Evolutionary conservation across 2,329 filamentous ascomycete species (phyloP), one percentile per base, ranked within the genome.

Genomic region (Geosmithia morbida): DNA sequence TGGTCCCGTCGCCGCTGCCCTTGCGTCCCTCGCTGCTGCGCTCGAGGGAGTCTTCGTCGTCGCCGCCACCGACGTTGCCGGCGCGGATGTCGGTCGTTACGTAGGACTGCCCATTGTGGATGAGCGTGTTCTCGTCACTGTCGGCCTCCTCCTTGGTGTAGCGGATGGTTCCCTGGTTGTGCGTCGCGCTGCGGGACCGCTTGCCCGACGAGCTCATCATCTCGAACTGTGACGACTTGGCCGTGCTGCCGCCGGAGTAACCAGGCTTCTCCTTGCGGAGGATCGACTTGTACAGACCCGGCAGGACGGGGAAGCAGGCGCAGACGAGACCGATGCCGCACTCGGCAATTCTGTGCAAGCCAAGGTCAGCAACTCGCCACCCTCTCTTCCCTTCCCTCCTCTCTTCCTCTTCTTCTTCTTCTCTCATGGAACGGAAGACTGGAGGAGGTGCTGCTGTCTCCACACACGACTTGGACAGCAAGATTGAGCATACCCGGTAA

Each of bases 281-380:
- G 44, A 46, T 46, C 13, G 44, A 46, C 44, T 46, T 46, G 26
- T 30, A 46, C 10, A 46, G n/a, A 7, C 29, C 44, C 7, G 44
- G 44, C 44, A 46, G 39, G 20, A 46, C 29, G 8, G 44, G 44
- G 16, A 46, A 40, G 10, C 29, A 39, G 22, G 44, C 44, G 30
- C 44, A 46, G 16, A 46, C 44, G n/a, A 46, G 29, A 14, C 44
- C 44, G 3, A 46, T 46, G 44, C 44, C 44, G 14, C 33, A 29
- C 17, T 46, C 44, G 29, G 44, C 44, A 11, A 46, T 40, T 13
- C 44, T 46, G n/a, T 7, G n/a, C n/a, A 7, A n/a, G 17, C 17
- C n/a, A 11, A n/a, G 2, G 43, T 44, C 14, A 44, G 43, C 11
- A 44, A 30, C 10, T 14, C 10, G 22, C n/a, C n/a, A n/a, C n/a